Conservation (phyloP, 352 stramenopile genomes). For the Elongisporangium undulatum region DNA sequence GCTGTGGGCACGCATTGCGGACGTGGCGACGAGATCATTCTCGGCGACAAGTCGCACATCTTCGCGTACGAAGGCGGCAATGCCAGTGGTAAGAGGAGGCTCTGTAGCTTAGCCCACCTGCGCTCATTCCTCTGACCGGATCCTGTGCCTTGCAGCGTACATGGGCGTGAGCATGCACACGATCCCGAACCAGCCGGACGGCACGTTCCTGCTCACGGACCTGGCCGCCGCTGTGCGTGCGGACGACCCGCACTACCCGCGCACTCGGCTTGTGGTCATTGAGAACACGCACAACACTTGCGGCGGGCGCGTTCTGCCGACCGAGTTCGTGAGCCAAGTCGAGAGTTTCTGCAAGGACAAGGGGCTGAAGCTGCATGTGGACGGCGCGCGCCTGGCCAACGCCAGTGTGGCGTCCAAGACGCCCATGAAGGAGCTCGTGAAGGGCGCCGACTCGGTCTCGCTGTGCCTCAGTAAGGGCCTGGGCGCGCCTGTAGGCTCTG, state of each 20-base stretch:
- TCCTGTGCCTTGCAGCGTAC: conserved; percentile 41
- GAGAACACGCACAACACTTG: conserved; percentile 99
- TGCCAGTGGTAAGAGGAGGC: conserved; percentile 49
- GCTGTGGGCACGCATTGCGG: conserved; percentile 93
- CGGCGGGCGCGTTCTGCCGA: conserved; percentile 88
- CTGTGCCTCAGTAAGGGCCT: conserved; percentile 97
- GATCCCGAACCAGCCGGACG: conserved; percentile 81
- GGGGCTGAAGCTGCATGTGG: conserved; percentile 92
- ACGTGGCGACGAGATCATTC: conserved; percentile 92
- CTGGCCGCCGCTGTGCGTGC: conserved; percentile 73
- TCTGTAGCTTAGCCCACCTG: background rate
- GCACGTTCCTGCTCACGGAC: conserved; percentile 79
- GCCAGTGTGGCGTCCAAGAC: conserved; percentile 82
- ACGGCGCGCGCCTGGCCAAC: conserved; percentile 96
- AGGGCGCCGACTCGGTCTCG: conserved; percentile 87
- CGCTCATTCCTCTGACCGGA: conserved; percentile 5
- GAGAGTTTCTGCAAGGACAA: conserved; percentile 65
- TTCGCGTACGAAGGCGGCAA: conserved; percentile 96
- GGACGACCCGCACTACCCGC: conserved; percentile 77
- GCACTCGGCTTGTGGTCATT: conserved; percentile 90
- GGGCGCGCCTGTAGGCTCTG: conserved; percentile 91
- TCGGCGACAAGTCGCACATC: conserved; percentile 94
- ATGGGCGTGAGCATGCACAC: conserved; percentile 89
- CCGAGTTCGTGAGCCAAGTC: conserved; percentile 78
- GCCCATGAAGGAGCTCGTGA: conserved; percentile 72